Base-by-base conservation (phyloP, 2,329 filamentous ascomycete genomes). In the Arthroderma sp. region DNA sequence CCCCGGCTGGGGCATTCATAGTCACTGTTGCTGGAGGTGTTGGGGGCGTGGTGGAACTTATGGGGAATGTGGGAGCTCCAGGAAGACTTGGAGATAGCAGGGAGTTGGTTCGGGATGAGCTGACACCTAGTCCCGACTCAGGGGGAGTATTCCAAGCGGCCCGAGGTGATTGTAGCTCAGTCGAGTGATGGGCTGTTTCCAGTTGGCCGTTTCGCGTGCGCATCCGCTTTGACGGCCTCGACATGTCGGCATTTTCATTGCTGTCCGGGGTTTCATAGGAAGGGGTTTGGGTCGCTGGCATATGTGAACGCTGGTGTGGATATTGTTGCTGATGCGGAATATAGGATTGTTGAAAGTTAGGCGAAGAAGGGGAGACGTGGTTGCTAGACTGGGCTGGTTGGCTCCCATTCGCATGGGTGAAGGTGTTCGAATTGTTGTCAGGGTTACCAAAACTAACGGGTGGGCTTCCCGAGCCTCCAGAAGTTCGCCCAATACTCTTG, bases 401-500 rank as follows among this genome's bases (percentile, higher is more conserved):
- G 15, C 15, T 22, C 15, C 15, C 15, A 22, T 22, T 22, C 15
- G 15, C 15, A 22, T 22, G 15, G 15, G 15, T 2, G 15, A 22
- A 22, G 15, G 28, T 11, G n/a, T 31, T 41, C 27, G 22, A 22
- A 29, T n/a, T 37, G 29, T 38, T 43, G 22, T 36, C 36, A 15
- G 34, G 15, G 29, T 43, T 37, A 10, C 11, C 40, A 39, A 39
- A 31, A 5, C 11, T 40, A 27, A 41, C 37, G 15, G 15, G 15
- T 22, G 15, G 15, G 15, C 15, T 22, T 22, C 15, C 15, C 3
- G 15, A 22, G 15, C 15, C 15, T 22, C 15, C 15, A 22, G 15
- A 22, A 22, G 49, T 46, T 2, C 63, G 59, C 6, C 65, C 65
- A 59, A 68, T 67, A 44, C 60, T 57, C 44, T 61, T 63, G 46